These are phyloP conservation scores for Fusarium sp. DNA, from an alignment of 2,329 filamentous ascomycete genomes.

Conservation along the genomic window DNA sequence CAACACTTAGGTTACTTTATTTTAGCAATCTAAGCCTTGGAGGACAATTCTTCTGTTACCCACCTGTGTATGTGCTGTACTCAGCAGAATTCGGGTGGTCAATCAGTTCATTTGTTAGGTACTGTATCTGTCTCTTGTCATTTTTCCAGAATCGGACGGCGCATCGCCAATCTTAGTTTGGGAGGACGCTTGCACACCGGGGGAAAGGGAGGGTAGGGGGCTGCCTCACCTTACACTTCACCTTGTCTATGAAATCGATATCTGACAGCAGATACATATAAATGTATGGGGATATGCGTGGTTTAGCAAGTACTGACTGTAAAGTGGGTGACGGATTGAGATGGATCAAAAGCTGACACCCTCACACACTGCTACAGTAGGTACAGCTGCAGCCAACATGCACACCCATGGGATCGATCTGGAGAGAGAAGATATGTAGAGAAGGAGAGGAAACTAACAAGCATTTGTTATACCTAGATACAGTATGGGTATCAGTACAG, in stretches of 20 bases:
- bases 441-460: constrained; percentile 8
- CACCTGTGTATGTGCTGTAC: background rate
- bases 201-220: background rate
- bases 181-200: constrained; percentile 16
- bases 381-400: background rate
- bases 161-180: constrained; percentile 37
- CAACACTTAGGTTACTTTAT: too few species aligned
- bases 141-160: constrained; percentile 31
- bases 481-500: background rate
- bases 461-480: constrained; percentile 8
- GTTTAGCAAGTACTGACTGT: background rate
- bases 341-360: constrained; percentile 16
- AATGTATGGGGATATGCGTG: background rate
- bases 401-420: constrained; percentile 28
- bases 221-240: constrained; percentile 32
- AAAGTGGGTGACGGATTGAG: background rate
- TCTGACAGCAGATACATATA: constrained; percentile 12
- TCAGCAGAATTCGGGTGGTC: constrained; percentile 1
- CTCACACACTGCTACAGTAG: background rate
- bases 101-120: constrained; percentile 1
- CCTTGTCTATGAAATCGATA: constrained; percentile 16
- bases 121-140: constrained; percentile 16
- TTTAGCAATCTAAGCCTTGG: too few species aligned
- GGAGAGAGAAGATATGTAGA: constrained; percentile 5
- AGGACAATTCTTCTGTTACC: too few species aligned